Conservation (phyloP, 1,284 basidiomycete genomes). For the Puccinia coronata region DNA sequence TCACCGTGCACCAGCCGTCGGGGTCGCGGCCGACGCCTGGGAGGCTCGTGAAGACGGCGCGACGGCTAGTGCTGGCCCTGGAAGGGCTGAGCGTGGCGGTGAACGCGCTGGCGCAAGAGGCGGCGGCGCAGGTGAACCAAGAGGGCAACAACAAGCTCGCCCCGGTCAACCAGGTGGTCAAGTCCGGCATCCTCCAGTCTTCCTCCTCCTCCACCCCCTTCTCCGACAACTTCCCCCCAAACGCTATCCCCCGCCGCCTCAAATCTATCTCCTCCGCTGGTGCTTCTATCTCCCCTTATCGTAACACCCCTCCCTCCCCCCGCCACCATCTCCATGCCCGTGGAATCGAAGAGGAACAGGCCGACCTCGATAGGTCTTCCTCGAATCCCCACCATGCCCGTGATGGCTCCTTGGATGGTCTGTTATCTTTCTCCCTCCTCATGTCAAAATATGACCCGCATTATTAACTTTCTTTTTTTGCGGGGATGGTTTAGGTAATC, state of each 20-base stretch:
- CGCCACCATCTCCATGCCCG: constrained; percentile 3
- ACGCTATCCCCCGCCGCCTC: constrained; percentile 1
- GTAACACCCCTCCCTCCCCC: constrained; percentile 27
- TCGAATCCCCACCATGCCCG: background rate
- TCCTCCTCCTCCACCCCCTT: background rate
- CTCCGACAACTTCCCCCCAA: background rate
- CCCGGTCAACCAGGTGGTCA: constrained; percentile 12
- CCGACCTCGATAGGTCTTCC: constrained; percentile 24
- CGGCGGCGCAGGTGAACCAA: background rate
- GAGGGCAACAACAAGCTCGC: constrained; percentile 3
- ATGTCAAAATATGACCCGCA: background rate
- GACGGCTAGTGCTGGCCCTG: background rate
- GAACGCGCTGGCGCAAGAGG: constrained; percentile 8
- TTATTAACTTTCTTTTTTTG: constrained; percentile 5
- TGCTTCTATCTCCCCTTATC: background rate
- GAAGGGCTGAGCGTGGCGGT: constrained; percentile 16
- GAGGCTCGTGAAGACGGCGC: constrained; percentile 5
- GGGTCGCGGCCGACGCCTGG: background rate
- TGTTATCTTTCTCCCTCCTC: background rate
- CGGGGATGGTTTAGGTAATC: background rate
- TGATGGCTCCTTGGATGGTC: background rate
- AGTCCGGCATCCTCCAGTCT: background rate
- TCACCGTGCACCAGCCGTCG: background rate
- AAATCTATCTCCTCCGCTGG: constrained; percentile 2
- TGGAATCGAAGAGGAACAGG: constrained; percentile 46